A percentile compares a stretch with the other conserved stretches of the same genome.
Evolutionary conservation across 2,329 filamentous ascomycete species (phyloP).

Genomic region (Capronia epimyces): DNA sequence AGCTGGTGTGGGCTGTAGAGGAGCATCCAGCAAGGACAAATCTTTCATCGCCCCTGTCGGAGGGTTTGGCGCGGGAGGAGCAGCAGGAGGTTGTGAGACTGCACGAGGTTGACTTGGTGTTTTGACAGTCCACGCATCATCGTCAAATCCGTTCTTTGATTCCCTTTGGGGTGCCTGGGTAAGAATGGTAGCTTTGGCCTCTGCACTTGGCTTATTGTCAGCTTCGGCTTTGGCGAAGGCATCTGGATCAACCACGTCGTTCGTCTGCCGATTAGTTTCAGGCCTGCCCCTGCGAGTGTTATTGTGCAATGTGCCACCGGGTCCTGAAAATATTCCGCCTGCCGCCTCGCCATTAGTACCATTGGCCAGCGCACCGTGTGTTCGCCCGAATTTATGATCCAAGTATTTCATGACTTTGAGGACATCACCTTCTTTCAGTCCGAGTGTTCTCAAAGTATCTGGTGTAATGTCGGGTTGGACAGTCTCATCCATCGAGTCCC

Average conservation of each 20-base stretch:
- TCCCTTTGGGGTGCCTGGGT: conserved; percentile 47
- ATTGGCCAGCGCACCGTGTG: conserved; percentile 49
- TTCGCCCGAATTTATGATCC: conserved; percentile 72
- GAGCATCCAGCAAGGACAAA: conserved; percentile 57
- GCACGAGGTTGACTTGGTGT: conserved; percentile 55
- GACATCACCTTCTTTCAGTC: conserved; percentile 94
- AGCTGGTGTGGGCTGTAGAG: conserved; percentile 52
- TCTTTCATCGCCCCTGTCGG: conserved; percentile 65
- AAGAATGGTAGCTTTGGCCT: conserved; percentile 47
- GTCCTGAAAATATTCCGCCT: conserved; percentile 81
- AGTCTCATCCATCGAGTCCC: conserved; percentile 94
- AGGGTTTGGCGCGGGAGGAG: conserved; percentile 38
- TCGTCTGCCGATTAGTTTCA: conserved; percentile 76
- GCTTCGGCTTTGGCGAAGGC: conserved; percentile 65
- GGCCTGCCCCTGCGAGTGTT: conserved; percentile 91
- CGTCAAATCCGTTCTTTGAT: conserved; percentile 68
- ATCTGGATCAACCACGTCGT: conserved; percentile 80
- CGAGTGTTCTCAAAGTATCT: conserved; percentile 74
- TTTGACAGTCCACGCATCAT: conserved; percentile 96
- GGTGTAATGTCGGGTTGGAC: conserved; percentile 85
- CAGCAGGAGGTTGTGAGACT: conserved; percentile 36
- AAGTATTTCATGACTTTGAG: conserved; percentile 88
- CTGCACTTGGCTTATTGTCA: conserved; percentile 38
- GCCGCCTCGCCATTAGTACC: conserved; percentile 53
- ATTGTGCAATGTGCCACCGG: conserved; percentile 83